These are phyloP conservation scores for Phytophthora pluvialis DNA, from an alignment of 352 stramenopile species.

Conservation along the genomic window DNA sequence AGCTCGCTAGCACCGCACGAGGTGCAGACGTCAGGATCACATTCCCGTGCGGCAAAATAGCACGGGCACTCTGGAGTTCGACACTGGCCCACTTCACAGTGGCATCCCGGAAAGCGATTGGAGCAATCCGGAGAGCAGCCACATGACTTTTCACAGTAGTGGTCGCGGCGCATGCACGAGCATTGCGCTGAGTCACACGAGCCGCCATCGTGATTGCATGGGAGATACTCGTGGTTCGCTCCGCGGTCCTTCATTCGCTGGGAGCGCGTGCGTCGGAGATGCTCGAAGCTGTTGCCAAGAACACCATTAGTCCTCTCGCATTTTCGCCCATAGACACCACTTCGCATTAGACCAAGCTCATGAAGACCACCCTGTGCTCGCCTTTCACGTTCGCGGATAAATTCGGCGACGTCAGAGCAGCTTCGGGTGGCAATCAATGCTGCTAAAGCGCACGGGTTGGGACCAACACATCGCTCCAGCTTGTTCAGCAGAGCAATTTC, in stretches of 20 bases:
- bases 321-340: conserved; percentile 21
- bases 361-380: conserved; percentile 17
- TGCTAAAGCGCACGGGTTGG: conserved; percentile 51
- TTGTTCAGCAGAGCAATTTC: conserved; percentile 59
- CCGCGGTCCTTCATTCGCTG: conserved; percentile 86
- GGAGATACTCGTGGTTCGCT: conserved; percentile 76
- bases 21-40: conserved; percentile 70
- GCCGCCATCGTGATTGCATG: conserved; percentile 60
- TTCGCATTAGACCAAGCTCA: conserved; percentile 23
- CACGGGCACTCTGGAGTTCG: conserved; percentile 68
- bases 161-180: conserved; percentile 82
- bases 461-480: conserved; percentile 42
- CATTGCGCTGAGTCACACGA: conserved; percentile 74
- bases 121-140: conserved; percentile 69
- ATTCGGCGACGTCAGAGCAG: conserved; percentile 47
- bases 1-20: conserved; percentile 75
- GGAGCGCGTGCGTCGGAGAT: conserved; percentile 68
- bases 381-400: conserved; percentile 18
- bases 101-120: conserved; percentile 80
- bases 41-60: conserved; percentile 74
- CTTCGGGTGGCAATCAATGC: conserved; percentile 47
- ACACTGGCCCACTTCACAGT: conserved; percentile 64
- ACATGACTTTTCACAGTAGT: conserved; percentile 81
- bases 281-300: conserved; percentile 69
- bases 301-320: conserved; percentile 42